Evolutionary conservation across 495 filamentous ascomycete genomes (phyloP), one percentile per base, ranked within the genome.

Genomic region (Lophiostoma macrostomum): DNA sequence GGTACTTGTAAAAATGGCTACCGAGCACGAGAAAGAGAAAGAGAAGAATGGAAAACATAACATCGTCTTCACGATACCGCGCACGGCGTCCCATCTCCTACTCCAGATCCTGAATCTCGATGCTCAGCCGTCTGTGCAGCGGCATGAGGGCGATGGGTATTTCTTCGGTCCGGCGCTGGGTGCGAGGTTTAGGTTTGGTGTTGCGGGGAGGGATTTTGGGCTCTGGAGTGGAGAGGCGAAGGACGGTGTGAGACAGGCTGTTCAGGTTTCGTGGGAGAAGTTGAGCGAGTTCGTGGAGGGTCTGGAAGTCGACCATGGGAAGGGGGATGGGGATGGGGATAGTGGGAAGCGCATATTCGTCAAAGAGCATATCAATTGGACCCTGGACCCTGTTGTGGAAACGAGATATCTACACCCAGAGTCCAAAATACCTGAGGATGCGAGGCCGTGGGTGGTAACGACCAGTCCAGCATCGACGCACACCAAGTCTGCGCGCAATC

Each of bases 351-450:
- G 54, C 10, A 51, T 69, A 1, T 71, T 69, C 35, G 63, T 69
- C 27, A 76, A 76, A 41, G 72, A 76, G 48, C 73, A 76, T 51
- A 53, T 60, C 8, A 20, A 30, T 18, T 64, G 62, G 39, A 41
- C 67, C 13, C 57, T 57, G 22, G 49, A 62, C 12, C 51, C 57
- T 1, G 24, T 32, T 39, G 16, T 29, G 22, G 56, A 68, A 39
- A 14, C 36, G 4, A 20, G 47, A 31, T 60, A 41, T 22, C 11
- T 27, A 19, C 53, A 43, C 37, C 55, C 44, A 11, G 16, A 13
- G 13, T 12, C 50, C 37, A 39, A 24, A 10, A 38, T 6, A n/a
- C 14, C 27, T n/a, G 14, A 4, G 45, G n/a, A 37, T 11, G n/a
- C 19, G 5, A 12, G 32, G 23, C 25, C 25, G 8, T 4, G 4